Conservation (phyloP, 495 filamentous ascomycete genomes). For the Podospora fimiseda region DNA sequence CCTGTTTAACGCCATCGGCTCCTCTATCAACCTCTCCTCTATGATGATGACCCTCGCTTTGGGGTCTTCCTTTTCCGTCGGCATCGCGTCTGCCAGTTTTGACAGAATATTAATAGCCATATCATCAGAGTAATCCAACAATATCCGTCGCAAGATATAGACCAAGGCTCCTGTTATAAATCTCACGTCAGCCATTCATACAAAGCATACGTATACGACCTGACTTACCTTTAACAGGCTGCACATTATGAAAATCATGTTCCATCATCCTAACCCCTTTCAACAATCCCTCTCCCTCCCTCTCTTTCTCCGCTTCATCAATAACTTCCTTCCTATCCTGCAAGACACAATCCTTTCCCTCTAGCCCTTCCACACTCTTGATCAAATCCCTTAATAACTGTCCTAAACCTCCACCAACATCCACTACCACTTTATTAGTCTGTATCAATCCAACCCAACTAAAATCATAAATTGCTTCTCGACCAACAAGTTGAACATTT, state of each 20-base stretch:
- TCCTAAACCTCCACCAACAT: conserved; percentile 45
- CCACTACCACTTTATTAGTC: conserved; percentile 29
- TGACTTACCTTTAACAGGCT: conserved; percentile 35
- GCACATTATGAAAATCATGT: conserved; percentile 37
- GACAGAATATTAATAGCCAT: conserved; percentile 32
- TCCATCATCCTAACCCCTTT: conserved; percentile 28
- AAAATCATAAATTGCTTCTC: conserved; percentile 18
- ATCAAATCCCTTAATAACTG: conserved; percentile 38
- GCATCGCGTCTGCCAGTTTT: conserved; percentile 35
- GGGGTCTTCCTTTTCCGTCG: conserved; percentile 12
- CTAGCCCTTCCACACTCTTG: conserved; percentile 23
- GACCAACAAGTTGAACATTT: conserved; percentile 8
- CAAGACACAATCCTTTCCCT: conserved; percentile 32
- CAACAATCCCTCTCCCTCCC: conserved; percentile 12
- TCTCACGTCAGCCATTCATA: too few relatives aligned
- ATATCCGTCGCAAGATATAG: conserved; percentile 45
- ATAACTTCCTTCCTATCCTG: conserved; percentile 42
- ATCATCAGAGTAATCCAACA: conserved; percentile 47
- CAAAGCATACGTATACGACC: too few relatives aligned
- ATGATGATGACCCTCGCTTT: conserved; percentile 26
- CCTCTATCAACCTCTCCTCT: conserved; percentile 19
- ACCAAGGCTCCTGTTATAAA: conserved; percentile 35
- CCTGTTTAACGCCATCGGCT: conserved; percentile 17
- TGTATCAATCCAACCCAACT: conserved; percentile 18
- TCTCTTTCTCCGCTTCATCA: conserved; percentile 17